Evolutionary conservation across 306 rosid genomes (phyloP).

Genomic region (Sophora flavescens): DNA sequence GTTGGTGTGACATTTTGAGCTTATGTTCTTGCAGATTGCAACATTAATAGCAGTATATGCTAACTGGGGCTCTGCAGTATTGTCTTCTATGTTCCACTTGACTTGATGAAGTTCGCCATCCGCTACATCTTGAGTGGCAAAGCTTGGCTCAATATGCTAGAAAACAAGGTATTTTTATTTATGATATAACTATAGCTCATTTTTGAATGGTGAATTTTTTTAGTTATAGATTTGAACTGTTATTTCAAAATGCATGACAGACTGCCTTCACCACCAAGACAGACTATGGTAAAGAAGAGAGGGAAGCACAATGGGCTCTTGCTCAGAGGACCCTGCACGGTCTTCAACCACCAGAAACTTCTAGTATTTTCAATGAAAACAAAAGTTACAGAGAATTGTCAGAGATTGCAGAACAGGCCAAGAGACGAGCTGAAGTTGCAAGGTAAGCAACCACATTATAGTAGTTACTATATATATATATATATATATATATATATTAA

Average conservation of each 20-base stretch:
- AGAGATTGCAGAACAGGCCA: conserved; percentile 99
- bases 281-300: conserved; percentile 92
- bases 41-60: conserved; percentile 93
- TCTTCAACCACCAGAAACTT: conserved; percentile 84
- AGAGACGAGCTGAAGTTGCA: conserved; percentile 97
- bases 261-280: conserved; percentile 99
- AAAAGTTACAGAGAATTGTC: conserved; percentile 86
- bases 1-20: conserved; percentile 34
- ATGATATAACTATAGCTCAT: neutral
- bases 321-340: conserved; percentile 98
- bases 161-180: conserved; percentile 71
- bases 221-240: conserved; percentile 15
- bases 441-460: no score
- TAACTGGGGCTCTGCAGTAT: conserved; percentile 83
- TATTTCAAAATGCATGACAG: conserved; percentile 52
- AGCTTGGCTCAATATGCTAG: conserved; percentile 89
- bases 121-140: conserved; percentile 92
- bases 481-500: no score
- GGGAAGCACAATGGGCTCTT: conserved; percentile 99
- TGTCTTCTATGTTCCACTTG: conserved; percentile 89
- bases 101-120: conserved; percentile 70
- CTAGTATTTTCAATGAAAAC: conserved; percentile 72
- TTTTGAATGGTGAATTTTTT: conserved; percentile 9
- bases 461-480: no score
- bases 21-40: conserved; percentile 69